These are phyloP conservation scores for Fusarium abutilonis DNA, from an alignment of 2,329 filamentous ascomycete genomes.

Conservation along the genomic window DNA sequence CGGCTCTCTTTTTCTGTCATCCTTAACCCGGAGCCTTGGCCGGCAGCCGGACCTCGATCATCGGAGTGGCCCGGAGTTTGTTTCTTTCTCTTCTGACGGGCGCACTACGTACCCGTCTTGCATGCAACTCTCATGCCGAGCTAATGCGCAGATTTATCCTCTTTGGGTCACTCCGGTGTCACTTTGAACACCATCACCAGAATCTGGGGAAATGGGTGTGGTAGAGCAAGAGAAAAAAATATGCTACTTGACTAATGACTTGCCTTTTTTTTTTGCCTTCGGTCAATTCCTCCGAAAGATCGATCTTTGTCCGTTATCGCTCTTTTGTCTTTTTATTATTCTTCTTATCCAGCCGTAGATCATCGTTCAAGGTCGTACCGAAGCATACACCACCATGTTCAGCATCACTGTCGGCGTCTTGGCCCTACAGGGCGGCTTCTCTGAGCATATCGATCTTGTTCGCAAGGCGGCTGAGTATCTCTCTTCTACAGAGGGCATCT, in stretches of 20 bases:
- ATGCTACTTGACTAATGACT: slow-evolving; percentile 15
- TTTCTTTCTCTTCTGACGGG: no score
- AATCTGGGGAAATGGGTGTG: slow-evolving; percentile 32
- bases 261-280: slow-evolving; percentile 22
- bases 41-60: slow-evolving; percentile 1
- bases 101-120: slow-evolving; percentile 21
- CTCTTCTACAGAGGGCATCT: slow-evolving; percentile 38
- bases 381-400: slow-evolving; percentile 32
- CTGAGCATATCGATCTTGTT: slow-evolving; percentile 84
- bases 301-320: slow-evolving; percentile 30
- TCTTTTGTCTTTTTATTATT: not conserved
- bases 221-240: not conserved
- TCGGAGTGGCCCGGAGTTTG: slow-evolving; percentile 30
- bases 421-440: slow-evolving; percentile 91
- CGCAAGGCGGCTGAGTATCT: slow-evolving; percentile 70
- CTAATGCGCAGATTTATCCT: slow-evolving; percentile 35
- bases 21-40: not conserved
- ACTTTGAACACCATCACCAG: slow-evolving; percentile 18
- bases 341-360: no score
- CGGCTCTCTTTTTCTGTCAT: no score
- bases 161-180: slow-evolving; percentile 37
- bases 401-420: slow-evolving; percentile 67
- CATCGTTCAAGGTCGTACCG: not conserved
- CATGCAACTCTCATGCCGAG: slow-evolving; percentile 11
- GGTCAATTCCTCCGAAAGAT: slow-evolving; percentile 27